Evolutionary conservation across 768 basidiomycete species (phyloP), one percentile per base, ranked within the genome.

Genomic region (Melanogaster broomeanus): DNA sequence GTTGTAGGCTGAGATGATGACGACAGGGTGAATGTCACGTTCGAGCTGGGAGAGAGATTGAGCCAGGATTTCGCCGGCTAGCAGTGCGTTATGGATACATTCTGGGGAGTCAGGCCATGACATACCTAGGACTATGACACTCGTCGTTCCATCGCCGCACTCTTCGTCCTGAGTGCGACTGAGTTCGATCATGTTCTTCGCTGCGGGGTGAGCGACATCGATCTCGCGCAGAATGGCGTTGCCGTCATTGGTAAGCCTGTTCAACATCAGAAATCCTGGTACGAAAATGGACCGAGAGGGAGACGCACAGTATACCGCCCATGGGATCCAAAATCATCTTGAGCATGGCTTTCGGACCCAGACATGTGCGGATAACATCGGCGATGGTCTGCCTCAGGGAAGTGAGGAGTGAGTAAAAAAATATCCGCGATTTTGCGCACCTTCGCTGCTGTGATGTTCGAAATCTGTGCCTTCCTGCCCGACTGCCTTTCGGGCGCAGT

Each of bases 261-360:
- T 24, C 16, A 35, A 33, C 12, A 30, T 48, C 15, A 59, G 22
- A 28, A 45, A 27, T 28, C 24, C 35, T 21, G 42, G 37, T n/a
- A 19, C 1, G 22, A 21, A 13, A 10, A n/a, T n/a, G n/a, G 21
- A 2, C 1, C 15, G 22, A 38, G 27, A 37, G 47, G 37, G 34
- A 42, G 28, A 77, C 85, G 48, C 51, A 96, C 96, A 98, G 65
- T 61, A 99, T 98, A 48, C 97, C 97, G 46, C 97, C 97, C 97
- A 99, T 98, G 2, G 95, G 95, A 74, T 98, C 96, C 39, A 98
- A 74, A 61, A 98, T 97, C 97, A 99, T 98, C 79, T 98, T 99
- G 46, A 98, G 76, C 97, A 98, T 98, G 37, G 97, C 87, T 65
- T 97, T 96, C 1, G 96, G 96, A 1, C 95, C 97, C 31, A 98